These are phyloP conservation scores for Thielaviopsis ethacetica DNA, from an alignment of 2,329 filamentous ascomycete genomes.

Conservation along the genomic window DNA sequence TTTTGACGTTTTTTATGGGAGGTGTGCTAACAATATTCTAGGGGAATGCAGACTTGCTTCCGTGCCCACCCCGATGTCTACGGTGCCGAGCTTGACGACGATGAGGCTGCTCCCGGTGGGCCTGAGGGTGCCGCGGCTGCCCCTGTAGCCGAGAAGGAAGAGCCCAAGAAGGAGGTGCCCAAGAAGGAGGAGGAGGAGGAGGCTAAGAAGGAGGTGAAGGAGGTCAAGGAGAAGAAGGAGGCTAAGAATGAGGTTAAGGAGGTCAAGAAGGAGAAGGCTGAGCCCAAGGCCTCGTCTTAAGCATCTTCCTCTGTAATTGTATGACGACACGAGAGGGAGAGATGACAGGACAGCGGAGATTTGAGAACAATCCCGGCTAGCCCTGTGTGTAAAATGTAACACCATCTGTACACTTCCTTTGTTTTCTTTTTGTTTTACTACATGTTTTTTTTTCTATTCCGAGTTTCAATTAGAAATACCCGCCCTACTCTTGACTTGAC, in stretches of 20 bases:
- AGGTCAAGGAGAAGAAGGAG: conserved; percentile 16
- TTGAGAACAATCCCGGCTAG: neutral
- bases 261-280: conserved; percentile 15
- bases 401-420: conserved; percentile 8
- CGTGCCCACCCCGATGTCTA: conserved; percentile 84
- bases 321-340: neutral
- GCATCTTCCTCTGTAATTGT: conserved; percentile 2
- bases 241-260: conserved; percentile 16
- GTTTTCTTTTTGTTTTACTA: neutral
- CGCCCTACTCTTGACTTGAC: no score
- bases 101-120: conserved; percentile 29
- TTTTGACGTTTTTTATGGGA: neutral
- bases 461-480: no score
- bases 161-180: neutral
- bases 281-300: neutral
- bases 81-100: conserved; percentile 70
- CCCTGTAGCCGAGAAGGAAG: conserved; percentile 11
- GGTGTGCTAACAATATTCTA: conserved; percentile 26
- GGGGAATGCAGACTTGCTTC: conserved; percentile 97
- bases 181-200: conserved; percentile 1
- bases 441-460: no score
- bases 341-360: neutral
- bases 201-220: conserved; percentile 15
- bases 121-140: conserved; percentile 3
- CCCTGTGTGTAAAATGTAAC: conserved; percentile 4